These are phyloP conservation scores for Turnera subulata DNA, from an alignment of 345 rosid species.

Conservation along the genomic window DNA sequence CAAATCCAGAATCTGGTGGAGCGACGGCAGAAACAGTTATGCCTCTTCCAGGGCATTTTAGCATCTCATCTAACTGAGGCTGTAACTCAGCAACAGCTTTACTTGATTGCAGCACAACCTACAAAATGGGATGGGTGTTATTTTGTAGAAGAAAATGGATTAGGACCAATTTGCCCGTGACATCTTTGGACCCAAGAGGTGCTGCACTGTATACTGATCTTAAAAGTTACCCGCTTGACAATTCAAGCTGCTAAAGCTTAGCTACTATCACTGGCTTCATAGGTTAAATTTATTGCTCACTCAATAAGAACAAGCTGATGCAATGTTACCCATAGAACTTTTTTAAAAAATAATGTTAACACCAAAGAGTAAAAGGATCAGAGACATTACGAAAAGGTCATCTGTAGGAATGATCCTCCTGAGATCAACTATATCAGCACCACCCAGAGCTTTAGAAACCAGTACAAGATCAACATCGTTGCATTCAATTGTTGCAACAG, in stretches of 20 bases:
- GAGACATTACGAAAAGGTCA: conserved; percentile 46
- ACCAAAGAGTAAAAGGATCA: background rate
- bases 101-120: conserved; percentile 64
- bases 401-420: conserved; percentile 34
- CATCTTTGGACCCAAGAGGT: background rate
- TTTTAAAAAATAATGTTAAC: no score
- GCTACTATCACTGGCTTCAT: no score
- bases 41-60: conserved; percentile 52
- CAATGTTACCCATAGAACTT: no score
- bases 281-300: no score
- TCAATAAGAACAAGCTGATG: no score
- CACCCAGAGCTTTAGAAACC: conserved; percentile 47
- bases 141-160: background rate
- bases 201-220: background rate
- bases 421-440: conserved; percentile 46
- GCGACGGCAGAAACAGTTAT: conserved; percentile 55
- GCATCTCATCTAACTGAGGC: conserved; percentile 48
- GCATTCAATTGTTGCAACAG: conserved; percentile 29
- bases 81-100: conserved; percentile 49
- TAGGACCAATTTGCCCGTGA: background rate
- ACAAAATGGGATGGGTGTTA: conserved; percentile 1
- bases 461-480: conserved; percentile 25
- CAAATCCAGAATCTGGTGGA: conserved; percentile 50
- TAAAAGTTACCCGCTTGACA: background rate
- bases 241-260: no score